A percentile compares a stretch with the other conserved stretches of the same genome.
phyloP scores from a whole-genome alignment of 345 rosid species.

The Gossypium herbaceum region DNA sequence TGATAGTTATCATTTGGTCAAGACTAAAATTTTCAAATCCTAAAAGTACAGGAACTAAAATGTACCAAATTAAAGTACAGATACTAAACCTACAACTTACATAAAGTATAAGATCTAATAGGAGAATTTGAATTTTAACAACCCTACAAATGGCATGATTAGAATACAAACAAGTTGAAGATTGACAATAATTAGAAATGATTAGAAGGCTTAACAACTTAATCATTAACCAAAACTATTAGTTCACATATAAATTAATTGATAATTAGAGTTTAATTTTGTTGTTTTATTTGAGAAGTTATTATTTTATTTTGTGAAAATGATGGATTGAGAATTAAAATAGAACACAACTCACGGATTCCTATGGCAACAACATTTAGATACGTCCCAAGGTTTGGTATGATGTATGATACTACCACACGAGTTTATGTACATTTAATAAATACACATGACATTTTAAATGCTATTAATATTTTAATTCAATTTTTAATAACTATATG shows the following conservation, averaged over 20 bases:
- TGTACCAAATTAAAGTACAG: neutral
- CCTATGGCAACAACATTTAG: neutral
- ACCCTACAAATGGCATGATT: neutral
- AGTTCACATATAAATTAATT: neutral
- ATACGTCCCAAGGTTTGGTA: neutral
- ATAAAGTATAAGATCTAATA: no score
- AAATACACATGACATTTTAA: no score
- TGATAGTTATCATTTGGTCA: no score
- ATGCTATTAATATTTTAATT: no score
- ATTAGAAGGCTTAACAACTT: neutral
- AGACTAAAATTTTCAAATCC: no score
- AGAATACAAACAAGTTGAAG: neutral
- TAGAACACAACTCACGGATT: neutral
- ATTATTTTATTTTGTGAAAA: neutral
- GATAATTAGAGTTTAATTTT: neutral
- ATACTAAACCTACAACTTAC: no score
- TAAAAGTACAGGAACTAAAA: no score
- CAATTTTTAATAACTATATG: no score
- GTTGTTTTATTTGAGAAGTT: neutral
- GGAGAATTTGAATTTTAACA: neutral
- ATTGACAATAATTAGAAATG: neutral
- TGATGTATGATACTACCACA: no score
- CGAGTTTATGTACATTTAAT: neutral
- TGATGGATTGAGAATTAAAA: neutral
- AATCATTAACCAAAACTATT: neutral